A percentile compares a stretch with the other conserved stretches of the same genome.
These are phyloP conservation scores for Hypoxylon trugodes DNA, from an alignment of 495 filamentous ascomycete species.

Conservation along the genomic window DNA sequence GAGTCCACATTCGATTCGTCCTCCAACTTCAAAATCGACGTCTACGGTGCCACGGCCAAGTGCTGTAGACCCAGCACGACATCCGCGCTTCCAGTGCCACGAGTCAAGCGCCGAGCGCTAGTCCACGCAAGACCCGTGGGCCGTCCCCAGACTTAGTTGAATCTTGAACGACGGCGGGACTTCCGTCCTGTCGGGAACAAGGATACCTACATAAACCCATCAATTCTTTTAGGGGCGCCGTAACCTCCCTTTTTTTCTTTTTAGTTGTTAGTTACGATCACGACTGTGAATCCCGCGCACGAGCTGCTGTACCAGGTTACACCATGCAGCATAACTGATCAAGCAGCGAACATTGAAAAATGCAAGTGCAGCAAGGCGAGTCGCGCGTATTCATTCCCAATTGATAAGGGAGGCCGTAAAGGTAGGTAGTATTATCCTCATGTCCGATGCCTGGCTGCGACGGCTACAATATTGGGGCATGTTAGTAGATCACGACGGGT, in stretches of 20 bases:
- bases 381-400: conserved; percentile 14
- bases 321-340: conserved; percentile 23
- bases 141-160: conserved; percentile 34
- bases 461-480: conserved; percentile 27
- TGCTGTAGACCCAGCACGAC: conserved; percentile 26
- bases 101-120: conserved; percentile 27
- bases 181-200: conserved; percentile 36
- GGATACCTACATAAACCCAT: conserved; percentile 24
- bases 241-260: neutral
- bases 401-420: conserved; percentile 21
- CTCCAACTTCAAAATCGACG: conserved; percentile 16
- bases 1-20: conserved; percentile 18
- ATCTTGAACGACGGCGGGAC: conserved; percentile 37
- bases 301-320: conserved; percentile 11
- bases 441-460: conserved; percentile 23
- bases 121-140: conserved; percentile 26
- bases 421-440: conserved; percentile 23
- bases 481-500: conserved; percentile 22
- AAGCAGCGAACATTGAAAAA: neutral
- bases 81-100: conserved; percentile 29
- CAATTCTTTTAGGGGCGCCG: neutral
- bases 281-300: conserved; percentile 9
- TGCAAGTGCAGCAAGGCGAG: conserved; percentile 27
- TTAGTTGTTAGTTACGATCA: conserved; percentile 19
- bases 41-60: conserved; percentile 12